Percentiles rank a stretch among this genome's conserved stretches.
Conservation (phyloP, 73 alveolate genomes). For the Halteria grandinella region DNA sequence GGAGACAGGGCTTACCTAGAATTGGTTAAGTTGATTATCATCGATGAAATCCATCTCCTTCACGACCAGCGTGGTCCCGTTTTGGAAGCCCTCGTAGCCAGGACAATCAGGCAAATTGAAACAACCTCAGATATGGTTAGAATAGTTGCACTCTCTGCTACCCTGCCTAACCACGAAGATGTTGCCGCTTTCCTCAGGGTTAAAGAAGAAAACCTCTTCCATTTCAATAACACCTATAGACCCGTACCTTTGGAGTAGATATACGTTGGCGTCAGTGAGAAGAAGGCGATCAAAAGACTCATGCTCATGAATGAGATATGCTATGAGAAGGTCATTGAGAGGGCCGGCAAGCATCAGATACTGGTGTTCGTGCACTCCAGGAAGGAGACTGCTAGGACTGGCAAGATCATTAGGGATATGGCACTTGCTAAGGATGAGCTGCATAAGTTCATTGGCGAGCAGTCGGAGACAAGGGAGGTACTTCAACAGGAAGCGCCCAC, state of each 20-base stretch:
- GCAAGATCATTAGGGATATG: constrained; percentile 88
- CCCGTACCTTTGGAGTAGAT: constrained; percentile 99
- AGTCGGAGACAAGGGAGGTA: constrained; percentile 83
- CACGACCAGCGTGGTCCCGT: constrained; percentile 99
- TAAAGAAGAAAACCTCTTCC: constrained; percentile 92
- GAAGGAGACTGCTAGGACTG: constrained; percentile 99
- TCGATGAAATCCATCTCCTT: constrained; percentile 99
- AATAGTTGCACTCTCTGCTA: constrained; percentile 99
- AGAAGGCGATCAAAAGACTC: constrained; percentile 98
- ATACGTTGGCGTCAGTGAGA: constrained; percentile 98
- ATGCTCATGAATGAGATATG: constrained; percentile 97
- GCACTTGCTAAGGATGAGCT: constrained; percentile 91
- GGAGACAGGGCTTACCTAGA: constrained; percentile 96
- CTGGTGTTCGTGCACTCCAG: constrained; percentile 98
- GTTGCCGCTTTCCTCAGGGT: constrained; percentile 97
- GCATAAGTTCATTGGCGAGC: constrained; percentile 80
- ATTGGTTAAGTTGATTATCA: constrained; percentile 94
- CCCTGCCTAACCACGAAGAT: constrained; percentile 99
- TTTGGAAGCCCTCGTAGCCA: constrained; percentile 98
- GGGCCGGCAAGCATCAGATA: constrained; percentile 94
- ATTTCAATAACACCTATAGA: constrained; percentile 96
- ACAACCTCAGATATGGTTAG: constrained; percentile 89
- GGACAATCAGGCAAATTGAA: constrained; percentile 96
- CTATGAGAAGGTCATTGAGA: constrained; percentile 95
- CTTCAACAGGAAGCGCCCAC: constrained; percentile 63